Conservation (phyloP, 2,329 filamentous ascomycete species). For the Aureobasidium namibiae region DNA sequence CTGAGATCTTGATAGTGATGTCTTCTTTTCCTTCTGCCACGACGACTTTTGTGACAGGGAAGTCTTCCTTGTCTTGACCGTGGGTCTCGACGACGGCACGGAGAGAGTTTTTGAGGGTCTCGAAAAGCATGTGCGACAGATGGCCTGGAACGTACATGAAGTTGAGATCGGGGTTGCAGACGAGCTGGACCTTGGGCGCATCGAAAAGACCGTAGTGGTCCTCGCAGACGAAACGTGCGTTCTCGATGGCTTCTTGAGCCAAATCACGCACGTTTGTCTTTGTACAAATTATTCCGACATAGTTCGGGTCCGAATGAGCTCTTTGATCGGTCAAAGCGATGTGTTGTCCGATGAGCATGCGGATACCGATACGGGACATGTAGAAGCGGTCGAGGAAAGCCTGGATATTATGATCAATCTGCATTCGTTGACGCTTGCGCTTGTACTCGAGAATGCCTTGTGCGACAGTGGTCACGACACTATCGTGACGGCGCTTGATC, state of each 20-base stretch:
- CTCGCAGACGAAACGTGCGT: conserved; percentile 97
- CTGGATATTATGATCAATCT: conserved; percentile 96
- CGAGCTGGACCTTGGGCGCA: conserved; percentile 89
- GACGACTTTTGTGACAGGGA: conserved; percentile 94
- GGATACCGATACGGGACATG: conserved; percentile 98
- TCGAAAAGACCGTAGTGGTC: conserved; percentile 98
- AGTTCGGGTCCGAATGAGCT: conserved; percentile 79
- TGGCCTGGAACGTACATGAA: conserved; percentile 99
- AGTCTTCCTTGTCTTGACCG: conserved; percentile 89
- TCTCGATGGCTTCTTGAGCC: conserved; percentile 94
- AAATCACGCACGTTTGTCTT: conserved; percentile 95
- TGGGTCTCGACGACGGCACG: conserved; percentile 94
- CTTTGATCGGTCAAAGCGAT: conserved; percentile 93
- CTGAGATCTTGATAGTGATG: conserved; percentile 96
- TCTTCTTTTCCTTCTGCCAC: conserved; percentile 97
- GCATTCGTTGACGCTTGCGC: conserved; percentile 89
- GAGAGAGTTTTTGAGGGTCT: conserved; percentile 96
- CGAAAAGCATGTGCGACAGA: conserved; percentile 97
- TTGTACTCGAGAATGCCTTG: conserved; percentile 98
- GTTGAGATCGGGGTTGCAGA: conserved; percentile 87
- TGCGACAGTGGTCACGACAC: conserved; percentile 95
- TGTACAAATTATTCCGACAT: conserved; percentile 98
- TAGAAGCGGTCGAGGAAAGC: conserved; percentile 98
- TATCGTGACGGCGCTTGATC: conserved; percentile 93
- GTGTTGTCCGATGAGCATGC: conserved; percentile 98